These are phyloP conservation scores for Populus tremula DNA, from an alignment of 345 rosid species.

Conservation along the genomic window DNA sequence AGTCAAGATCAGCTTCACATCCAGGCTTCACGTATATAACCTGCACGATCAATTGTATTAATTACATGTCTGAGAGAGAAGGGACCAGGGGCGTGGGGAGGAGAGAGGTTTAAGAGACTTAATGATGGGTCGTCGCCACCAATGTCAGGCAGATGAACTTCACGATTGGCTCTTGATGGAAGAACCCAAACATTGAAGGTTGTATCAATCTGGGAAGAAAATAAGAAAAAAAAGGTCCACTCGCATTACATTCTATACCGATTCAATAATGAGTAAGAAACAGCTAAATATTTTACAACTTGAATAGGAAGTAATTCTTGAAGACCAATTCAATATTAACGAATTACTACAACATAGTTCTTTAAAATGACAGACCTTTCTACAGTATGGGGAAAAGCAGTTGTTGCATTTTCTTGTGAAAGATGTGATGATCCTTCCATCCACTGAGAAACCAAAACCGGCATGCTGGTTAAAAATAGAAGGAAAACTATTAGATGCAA, in stretches of 20 bases:
- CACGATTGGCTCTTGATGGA: conserved; percentile 38
- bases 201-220: conserved; percentile 55
- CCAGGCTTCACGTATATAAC: conserved; percentile 87
- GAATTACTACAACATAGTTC: background rate
- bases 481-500: background rate
- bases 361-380: conserved; percentile 32
- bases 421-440: conserved; percentile 65
- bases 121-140: conserved; percentile 86
- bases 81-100: background rate
- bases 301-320: background rate
- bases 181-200: conserved; percentile 80
- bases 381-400: conserved; percentile 66
- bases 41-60: conserved; percentile 34
- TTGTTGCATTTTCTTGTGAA: conserved; percentile 62
- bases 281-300: no score
- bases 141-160: conserved; percentile 48
- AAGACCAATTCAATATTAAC: background rate
- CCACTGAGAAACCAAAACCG: conserved; percentile 80
- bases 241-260: no score
- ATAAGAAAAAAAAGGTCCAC: background rate
- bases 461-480: conserved; percentile 56
- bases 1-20: conserved; percentile 68
- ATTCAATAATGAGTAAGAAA: no score
- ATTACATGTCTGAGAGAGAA: background rate
- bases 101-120: conserved; percentile 20